phyloP scores from a whole-genome alignment of 23 red algal genomes.

The Gracilaria caudata region DNA sequence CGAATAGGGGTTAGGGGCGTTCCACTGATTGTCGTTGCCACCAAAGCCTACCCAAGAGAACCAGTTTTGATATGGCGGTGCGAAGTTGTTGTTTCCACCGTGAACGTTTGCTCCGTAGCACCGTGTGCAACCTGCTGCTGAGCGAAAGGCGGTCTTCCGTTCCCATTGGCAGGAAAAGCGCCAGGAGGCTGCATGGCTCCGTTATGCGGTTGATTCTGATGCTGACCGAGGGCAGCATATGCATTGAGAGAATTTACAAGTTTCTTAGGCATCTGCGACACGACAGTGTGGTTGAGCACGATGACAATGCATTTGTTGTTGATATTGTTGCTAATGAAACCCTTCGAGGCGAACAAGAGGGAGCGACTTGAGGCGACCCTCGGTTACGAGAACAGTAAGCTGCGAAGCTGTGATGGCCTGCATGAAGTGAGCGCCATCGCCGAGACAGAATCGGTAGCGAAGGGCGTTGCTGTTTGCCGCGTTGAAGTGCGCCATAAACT shows the following conservation, averaged over 20 bases:
- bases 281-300: constrained; percentile 83
- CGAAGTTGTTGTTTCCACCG: not conserved
- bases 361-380: constrained; percentile 60
- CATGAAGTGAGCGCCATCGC: constrained; percentile 80
- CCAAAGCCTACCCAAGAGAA: constrained; percentile 20
- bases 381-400: constrained; percentile 76
- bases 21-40: constrained; percentile 26
- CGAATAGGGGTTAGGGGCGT: constrained; percentile 20
- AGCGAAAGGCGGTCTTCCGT: not conserved
- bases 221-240: constrained; percentile 38
- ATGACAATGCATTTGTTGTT: constrained; percentile 71
- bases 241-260: constrained; percentile 82
- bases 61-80: not conserved
- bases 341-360: constrained; percentile 74
- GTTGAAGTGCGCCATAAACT: constrained; percentile 42
- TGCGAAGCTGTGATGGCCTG: constrained; percentile 91
- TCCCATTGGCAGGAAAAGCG: not conserved
- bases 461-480: constrained; percentile 40
- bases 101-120: not conserved
- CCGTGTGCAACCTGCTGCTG: not conserved
- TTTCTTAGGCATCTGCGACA: constrained; percentile 55
- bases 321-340: constrained; percentile 86
- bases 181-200: constrained; percentile 7
- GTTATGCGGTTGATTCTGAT: not conserved
- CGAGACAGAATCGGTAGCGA: constrained; percentile 80